Percentiles rank a stretch among this genome's conserved stretches.
Evolutionary conservation across 108 stramenopile genomes (phyloP).

Genomic region (Chaetoceros tenuissimus): DNA sequence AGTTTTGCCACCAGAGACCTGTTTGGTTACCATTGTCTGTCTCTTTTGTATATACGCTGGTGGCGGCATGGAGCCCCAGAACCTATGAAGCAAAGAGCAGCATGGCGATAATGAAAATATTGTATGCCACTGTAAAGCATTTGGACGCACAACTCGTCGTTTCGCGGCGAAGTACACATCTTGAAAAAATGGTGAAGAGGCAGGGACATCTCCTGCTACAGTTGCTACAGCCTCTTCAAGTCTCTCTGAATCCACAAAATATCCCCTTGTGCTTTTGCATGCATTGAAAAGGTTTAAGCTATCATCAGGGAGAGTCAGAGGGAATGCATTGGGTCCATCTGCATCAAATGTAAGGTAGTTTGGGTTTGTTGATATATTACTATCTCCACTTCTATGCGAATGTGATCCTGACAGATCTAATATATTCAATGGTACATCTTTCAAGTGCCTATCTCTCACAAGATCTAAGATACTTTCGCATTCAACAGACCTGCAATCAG

Average conservation of each 20-base stretch:
- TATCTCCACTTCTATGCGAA: slow-evolving; percentile 4
- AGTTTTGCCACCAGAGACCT: slow-evolving; percentile 10
- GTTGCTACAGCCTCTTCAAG: slow-evolving; percentile 29
- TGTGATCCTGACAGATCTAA: slow-evolving; percentile 45
- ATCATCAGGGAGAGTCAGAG: slow-evolving; percentile 57
- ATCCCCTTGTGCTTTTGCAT: slow-evolving; percentile 53
- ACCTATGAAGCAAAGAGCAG: slow-evolving; percentile 26
- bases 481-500: slow-evolving; percentile 59
- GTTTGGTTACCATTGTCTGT: slow-evolving; percentile 4
- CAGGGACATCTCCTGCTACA: slow-evolving; percentile 28
- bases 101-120: slow-evolving; percentile 62
- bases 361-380: not conserved
- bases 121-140: slow-evolving; percentile 68
- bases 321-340: slow-evolving; percentile 28
- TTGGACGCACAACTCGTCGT: slow-evolving; percentile 48
- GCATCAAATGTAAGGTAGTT: slow-evolving; percentile 35
- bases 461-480: slow-evolving; percentile 54
- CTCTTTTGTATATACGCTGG: slow-evolving; percentile 23
- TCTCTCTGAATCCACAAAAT: slow-evolving; percentile 44
- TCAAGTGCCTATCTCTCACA: slow-evolving; percentile 36
- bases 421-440: slow-evolving; percentile 57
- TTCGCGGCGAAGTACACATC: slow-evolving; percentile 42
- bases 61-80: slow-evolving; percentile 22
- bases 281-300: slow-evolving; percentile 36
- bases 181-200: slow-evolving; percentile 14